Conservation (phyloP, 1,284 basidiomycete species). For the Gomphus bonarii region DNA sequence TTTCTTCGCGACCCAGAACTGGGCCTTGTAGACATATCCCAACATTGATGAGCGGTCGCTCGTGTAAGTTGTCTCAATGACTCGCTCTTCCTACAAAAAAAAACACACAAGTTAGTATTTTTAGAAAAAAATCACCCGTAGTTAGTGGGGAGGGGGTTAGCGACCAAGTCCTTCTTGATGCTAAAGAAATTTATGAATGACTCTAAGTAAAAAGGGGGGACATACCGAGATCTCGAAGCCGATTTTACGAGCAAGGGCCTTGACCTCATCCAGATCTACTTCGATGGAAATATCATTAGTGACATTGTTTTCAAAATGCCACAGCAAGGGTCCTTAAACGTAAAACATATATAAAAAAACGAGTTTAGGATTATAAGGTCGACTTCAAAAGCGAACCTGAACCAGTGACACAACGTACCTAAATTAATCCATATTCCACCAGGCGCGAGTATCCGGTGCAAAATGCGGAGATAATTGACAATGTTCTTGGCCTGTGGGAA, state of each 20-base stretch:
- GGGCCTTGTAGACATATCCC: conserved; percentile 77
- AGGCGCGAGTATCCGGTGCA: conserved; percentile 69
- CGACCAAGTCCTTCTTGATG: neutral
- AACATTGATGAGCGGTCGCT: conserved; percentile 79
- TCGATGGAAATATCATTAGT: neutral
- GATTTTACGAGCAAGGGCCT: conserved; percentile 53
- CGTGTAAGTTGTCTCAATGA: conserved; percentile 80
- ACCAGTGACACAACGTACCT: conserved; percentile 33
- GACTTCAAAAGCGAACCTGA: neutral
- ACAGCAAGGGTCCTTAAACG: conserved; percentile 80
- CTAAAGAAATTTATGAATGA: no score
- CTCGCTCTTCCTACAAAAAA: conserved; percentile 60
- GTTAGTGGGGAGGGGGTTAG: neutral
- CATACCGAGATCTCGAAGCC: conserved; percentile 29
- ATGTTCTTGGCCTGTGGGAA: conserved; percentile 73
- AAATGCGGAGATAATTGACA: conserved; percentile 79
- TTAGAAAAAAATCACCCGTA: neutral
- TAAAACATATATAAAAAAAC: no score
- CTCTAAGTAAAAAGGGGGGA: neutral
- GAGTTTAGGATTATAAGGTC: no score
- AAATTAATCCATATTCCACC: conserved; percentile 91
- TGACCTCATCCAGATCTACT: neutral
- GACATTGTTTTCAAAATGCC: conserved; percentile 52
- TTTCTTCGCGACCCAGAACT: conserved; percentile 72
- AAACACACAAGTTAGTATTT: neutral